phyloP scores from a whole-genome alignment of 129 eudicot species.

The Centella asiatica region DNA sequence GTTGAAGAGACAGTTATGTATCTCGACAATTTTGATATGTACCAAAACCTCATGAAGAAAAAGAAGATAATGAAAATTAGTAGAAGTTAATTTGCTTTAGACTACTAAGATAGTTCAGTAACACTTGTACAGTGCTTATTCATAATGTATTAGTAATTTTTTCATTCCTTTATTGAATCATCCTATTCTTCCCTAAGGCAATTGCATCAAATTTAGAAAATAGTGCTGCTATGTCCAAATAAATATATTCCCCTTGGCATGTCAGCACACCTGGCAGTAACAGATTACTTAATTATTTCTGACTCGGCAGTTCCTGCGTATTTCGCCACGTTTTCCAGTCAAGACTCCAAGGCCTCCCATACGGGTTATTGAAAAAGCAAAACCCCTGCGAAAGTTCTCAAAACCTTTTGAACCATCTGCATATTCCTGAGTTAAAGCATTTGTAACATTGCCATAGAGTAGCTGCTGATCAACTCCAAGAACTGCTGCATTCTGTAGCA shows the following conservation, averaged over 20 bases:
- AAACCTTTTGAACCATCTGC: conserved; percentile 12
- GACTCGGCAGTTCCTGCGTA: conserved; percentile 48
- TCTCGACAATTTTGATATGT: conserved; percentile 1
- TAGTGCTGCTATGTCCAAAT: not conserved
- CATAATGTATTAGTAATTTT: not conserved
- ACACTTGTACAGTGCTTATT: not conserved
- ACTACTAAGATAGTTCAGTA: not conserved
- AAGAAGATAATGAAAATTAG: not conserved
- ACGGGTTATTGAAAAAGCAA: conserved; percentile 54
- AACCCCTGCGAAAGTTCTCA: conserved; percentile 40
- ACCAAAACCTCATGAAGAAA: not conserved
- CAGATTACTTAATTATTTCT: conserved; percentile 13
- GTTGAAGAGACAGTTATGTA: not conserved
- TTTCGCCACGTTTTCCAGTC: conserved; percentile 62
- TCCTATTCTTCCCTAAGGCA: not conserved
- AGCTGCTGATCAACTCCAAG: conserved; percentile 74
- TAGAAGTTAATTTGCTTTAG: not conserved
- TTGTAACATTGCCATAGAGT: conserved; percentile 33
- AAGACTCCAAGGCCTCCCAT: conserved; percentile 60
- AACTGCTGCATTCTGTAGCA: conserved; percentile 39
- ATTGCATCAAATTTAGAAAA: not conserved
- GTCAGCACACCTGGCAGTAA: not conserved
- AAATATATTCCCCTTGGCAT: not conserved
- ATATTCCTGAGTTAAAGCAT: conserved; percentile 37
- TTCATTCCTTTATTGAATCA: not conserved